Conservation (phyloP, 495 filamentous ascomycete genomes). For the Penicillium roqueforti region DNA sequence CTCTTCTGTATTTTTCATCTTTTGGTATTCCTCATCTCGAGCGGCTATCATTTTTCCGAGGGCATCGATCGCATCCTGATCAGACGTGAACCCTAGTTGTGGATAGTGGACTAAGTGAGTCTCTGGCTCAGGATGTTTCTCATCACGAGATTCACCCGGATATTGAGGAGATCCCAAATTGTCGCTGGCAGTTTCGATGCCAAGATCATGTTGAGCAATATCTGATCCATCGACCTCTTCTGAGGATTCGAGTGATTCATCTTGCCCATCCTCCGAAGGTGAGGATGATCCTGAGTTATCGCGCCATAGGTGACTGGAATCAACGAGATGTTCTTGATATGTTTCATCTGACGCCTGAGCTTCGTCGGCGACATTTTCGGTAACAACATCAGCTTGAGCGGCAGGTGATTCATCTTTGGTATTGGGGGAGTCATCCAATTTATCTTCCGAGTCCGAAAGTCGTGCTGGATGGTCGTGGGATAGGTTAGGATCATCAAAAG, state of each 20-base stretch:
- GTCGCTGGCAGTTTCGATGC: not conserved
- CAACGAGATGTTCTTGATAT: not conserved
- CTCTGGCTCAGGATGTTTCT: not conserved
- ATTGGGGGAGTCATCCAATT: not conserved
- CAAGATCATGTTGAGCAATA: not conserved
- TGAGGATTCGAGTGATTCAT: not conserved
- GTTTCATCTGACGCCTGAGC: not conserved
- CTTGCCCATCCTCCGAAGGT: too few relatives aligned
- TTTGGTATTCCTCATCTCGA: not conserved
- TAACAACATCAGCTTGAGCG: not conserved
- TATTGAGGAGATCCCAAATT: not conserved
- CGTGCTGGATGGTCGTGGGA: too few relatives aligned
- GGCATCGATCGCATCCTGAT: constrained; percentile 4
- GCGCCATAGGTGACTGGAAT: not conserved
- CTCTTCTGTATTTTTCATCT: not conserved
- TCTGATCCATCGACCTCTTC: not conserved
- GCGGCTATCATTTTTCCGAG: not conserved
- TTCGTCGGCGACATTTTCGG: not conserved
- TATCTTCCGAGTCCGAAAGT: not conserved
- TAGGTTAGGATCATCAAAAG: not conserved
- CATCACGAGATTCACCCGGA: not conserved
- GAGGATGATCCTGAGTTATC: not conserved
- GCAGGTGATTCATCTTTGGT: not conserved
- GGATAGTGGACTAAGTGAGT: not conserved
- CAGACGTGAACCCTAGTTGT: not conserved